phyloP scores from a whole-genome alignment of 2,329 filamentous ascomycete genomes.

The Didymellaceae sp. region DNA sequence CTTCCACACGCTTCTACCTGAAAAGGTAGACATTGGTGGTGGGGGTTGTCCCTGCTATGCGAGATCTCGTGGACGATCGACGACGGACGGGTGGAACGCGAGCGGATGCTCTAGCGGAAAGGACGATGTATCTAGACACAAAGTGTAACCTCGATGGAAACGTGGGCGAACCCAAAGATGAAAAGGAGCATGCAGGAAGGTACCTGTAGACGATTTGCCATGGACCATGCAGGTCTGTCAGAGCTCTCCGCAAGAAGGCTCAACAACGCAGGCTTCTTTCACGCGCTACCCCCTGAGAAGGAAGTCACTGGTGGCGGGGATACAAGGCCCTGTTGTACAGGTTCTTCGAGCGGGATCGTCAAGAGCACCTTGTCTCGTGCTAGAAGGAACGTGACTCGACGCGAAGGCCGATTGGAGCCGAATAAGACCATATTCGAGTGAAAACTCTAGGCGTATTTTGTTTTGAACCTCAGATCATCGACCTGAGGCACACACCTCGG shows the following conservation, averaged over 20 bases:
- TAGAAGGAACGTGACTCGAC: constrained; percentile 4
- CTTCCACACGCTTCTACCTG: constrained; percentile 33
- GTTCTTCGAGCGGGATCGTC: constrained; percentile 28
- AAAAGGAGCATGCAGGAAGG: constrained; percentile 20
- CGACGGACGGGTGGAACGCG: constrained; percentile 18
- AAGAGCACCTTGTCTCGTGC: constrained; percentile 13
- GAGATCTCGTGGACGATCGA: constrained; percentile 22
- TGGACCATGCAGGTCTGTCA: constrained; percentile 32
- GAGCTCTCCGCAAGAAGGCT: constrained; percentile 20
- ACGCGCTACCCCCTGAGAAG: constrained; percentile 31
- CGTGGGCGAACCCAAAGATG: constrained; percentile 16
- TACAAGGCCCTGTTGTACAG: constrained; percentile 27
- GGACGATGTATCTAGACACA: constrained; percentile 14
- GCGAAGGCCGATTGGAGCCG: constrained; percentile 9
- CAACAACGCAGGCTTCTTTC: constrained; percentile 37
- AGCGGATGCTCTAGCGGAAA: constrained; percentile 15
- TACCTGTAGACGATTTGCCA: constrained; percentile 30
- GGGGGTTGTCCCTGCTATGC: constrained; percentile 32
- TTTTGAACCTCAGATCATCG: constrained; percentile 3
- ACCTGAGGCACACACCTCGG: constrained; percentile 8
- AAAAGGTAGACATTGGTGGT: constrained; percentile 29
- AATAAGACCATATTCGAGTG: constrained; percentile 3
- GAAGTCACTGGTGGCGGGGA: constrained; percentile 31
- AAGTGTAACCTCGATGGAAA: constrained; percentile 10
- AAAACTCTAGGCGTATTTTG: constrained; percentile 5